Evolutionary conservation across 176 grass and related monocot species (phyloP).

Genomic region (Triticum monococcum): DNA sequence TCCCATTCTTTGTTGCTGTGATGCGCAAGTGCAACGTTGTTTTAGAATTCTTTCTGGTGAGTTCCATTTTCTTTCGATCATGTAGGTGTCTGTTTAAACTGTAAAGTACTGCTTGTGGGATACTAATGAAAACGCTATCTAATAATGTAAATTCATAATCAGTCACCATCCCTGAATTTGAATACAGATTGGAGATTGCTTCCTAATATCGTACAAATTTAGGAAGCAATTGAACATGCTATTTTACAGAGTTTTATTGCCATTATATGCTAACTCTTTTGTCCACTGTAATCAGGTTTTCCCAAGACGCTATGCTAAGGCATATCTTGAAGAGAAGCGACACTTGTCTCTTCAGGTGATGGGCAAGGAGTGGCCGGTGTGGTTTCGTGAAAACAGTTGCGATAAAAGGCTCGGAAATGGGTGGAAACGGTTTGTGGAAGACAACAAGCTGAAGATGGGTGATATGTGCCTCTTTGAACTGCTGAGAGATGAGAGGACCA

Average conservation of each 20-base stretch:
- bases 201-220: not conserved
- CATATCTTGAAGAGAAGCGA: not conserved
- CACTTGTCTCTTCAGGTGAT: not conserved
- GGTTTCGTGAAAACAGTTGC: not conserved
- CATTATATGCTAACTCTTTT: not conserved
- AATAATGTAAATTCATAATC: not conserved
- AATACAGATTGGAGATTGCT: not conserved
- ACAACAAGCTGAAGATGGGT: not conserved
- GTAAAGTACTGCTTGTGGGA: not conserved
- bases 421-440: not conserved
- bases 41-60: not conserved
- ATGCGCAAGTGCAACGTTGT: not conserved
- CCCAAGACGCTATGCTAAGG: not conserved
- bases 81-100: not conserved
- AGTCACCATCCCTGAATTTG: not conserved
- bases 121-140: not conserved
- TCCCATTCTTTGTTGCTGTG: not conserved
- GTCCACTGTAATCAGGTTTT: not conserved
- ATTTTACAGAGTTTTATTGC: not conserved
- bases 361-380: not conserved
- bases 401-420: not conserved
- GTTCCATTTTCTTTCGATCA: not conserved
- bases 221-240: not conserved
- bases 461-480: not conserved
- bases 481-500: not conserved